Percentiles rank a stretch among this genome's conserved stretches.
These are phyloP conservation scores for Epithele typhae DNA, from an alignment of 768 basidiomycete species.

Conservation along the genomic window DNA sequence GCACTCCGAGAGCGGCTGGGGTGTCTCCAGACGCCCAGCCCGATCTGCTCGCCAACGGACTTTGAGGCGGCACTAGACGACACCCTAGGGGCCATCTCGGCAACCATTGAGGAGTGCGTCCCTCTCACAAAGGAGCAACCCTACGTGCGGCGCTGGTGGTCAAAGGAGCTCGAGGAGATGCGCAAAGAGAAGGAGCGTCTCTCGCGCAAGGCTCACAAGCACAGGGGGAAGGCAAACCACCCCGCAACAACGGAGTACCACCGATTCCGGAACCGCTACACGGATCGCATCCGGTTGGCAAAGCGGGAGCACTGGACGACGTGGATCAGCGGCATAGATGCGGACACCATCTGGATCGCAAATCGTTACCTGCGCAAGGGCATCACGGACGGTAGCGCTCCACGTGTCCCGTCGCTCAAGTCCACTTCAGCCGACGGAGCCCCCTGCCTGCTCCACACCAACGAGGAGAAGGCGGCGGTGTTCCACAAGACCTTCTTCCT, in stretches of 20 bases:
- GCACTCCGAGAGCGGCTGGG: too few species aligned
- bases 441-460: neutral
- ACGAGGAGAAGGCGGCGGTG: slow-evolving; percentile 13
- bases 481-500: slow-evolving; percentile 28
- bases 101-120: slow-evolving; percentile 17
- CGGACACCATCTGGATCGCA: slow-evolving; percentile 18
- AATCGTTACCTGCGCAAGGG: slow-evolving; percentile 3
- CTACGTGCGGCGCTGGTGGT: slow-evolving; percentile 32
- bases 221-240: slow-evolving; percentile 7
- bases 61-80: too few species aligned
- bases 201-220: slow-evolving; percentile 1
- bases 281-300: slow-evolving; percentile 8
- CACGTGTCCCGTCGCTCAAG: slow-evolving; percentile 18
- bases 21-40: too few species aligned
- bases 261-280: slow-evolving; percentile 11
- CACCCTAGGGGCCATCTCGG: too few species aligned
- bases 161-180: slow-evolving; percentile 21
- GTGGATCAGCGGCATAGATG: slow-evolving; percentile 16
- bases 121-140: slow-evolving; percentile 18
- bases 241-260: slow-evolving; percentile 11
- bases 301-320: slow-evolving; percentile 24
- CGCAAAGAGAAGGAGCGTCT: slow-evolving; percentile 17
- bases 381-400: slow-evolving; percentile 7
- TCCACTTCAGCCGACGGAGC: neutral
- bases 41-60: too few species aligned